These are phyloP conservation scores for Lodderomyces oxycetoniae DNA, from an alignment of 1,139 yeast genomes.

Conservation along the genomic window DNA sequence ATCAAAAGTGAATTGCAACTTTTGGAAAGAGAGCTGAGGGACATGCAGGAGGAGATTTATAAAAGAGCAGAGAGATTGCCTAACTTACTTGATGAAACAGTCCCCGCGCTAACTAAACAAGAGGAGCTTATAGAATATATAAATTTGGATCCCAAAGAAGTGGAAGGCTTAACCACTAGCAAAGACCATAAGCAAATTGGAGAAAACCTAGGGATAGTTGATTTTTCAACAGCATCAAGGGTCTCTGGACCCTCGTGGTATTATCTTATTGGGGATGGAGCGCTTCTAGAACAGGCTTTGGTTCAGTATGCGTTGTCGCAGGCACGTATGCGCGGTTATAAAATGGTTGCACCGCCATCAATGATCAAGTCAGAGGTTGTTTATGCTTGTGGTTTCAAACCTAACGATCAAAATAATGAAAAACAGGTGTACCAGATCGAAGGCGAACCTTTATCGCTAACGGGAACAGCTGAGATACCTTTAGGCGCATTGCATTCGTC, in stretches of 20 bases:
- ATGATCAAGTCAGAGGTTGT: conserved; percentile 75
- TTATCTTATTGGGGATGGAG: conserved; percentile 81
- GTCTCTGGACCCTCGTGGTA: conserved; percentile 89
- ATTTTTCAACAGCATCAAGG: conserved; percentile 65
- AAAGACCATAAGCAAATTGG: conserved; percentile 69
- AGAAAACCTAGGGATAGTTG: conserved; percentile 56
- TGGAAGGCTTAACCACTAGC: conserved; percentile 8
- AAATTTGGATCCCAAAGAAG: conserved; percentile 34
- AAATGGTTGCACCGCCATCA: conserved; percentile 76
- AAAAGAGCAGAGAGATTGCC: conserved; percentile 57
- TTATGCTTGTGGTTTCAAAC: conserved; percentile 91
- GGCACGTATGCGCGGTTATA: conserved; percentile 67
- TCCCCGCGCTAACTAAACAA: conserved; percentile 37
- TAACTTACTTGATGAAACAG: conserved; percentile 54
- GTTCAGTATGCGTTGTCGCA: conserved; percentile 68
- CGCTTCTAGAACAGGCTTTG: conserved; percentile 83
- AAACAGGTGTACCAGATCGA: conserved; percentile 72
- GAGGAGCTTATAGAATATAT: conserved; percentile 46
- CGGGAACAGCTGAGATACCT: conserved; percentile 96
- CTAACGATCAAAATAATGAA: conserved; percentile 84
- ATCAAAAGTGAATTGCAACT: conserved; percentile 33
- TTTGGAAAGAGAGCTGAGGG: conserved; percentile 28
- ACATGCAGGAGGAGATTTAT: conserved; percentile 27
- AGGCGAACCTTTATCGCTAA: conserved; percentile 55
- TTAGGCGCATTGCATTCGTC: conserved; percentile 65